Base-by-base conservation (phyloP, 345 rosid species). In the Syzygium grande region DNA sequence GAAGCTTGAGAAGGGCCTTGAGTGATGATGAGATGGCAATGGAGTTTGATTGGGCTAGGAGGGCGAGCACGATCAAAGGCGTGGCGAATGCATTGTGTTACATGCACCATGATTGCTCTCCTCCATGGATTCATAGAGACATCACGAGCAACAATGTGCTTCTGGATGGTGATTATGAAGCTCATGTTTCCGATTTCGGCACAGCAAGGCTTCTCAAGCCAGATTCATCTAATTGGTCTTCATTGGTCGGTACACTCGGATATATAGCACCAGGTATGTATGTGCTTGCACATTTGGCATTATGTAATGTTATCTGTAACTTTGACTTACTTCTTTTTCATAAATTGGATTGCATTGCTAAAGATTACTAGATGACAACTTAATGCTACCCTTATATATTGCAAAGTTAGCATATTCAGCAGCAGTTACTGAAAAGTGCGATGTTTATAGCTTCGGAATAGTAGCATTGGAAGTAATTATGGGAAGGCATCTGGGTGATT, bases 181-280 rank as follows among this genome's bases (percentile, higher is more conserved):
- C 91, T 59, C 89, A 19, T 51, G 91, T 90, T 41, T 88, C 86
- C 5, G 86, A 84, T 22, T 84, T 84, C 9, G 86, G 86, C 43
- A 84, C 86, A 84, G 58, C 86, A 84, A 84, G 86, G 49, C 58
- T 52, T 84, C 41, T 84, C 25, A 84, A 84, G 43, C 86, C 86
- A 30, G 58, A 84, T 84, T 16, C 86, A 43, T 84, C 53, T 29
- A 84, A 84, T 22, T 51, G 86, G 86, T 29, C 86, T 52, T 0
- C 46, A 29, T 0, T 84, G 38, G 86, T 14, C 15, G 86, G 86
- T 54, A 84, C 87, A 53, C 13, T 27, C 19, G 91, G 91, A 29
- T 88, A 90, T 65, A 25, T 63, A 58, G 92, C 92, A 14, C 93
- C 91, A 54, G 90, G 93, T 90, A 87, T 86, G 41, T 88, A 34